A percentile compares a stretch with the other conserved stretches of the same genome.
Conservation (phyloP, 148 eudicot genomes). For the Rheum nobile region DNA sequence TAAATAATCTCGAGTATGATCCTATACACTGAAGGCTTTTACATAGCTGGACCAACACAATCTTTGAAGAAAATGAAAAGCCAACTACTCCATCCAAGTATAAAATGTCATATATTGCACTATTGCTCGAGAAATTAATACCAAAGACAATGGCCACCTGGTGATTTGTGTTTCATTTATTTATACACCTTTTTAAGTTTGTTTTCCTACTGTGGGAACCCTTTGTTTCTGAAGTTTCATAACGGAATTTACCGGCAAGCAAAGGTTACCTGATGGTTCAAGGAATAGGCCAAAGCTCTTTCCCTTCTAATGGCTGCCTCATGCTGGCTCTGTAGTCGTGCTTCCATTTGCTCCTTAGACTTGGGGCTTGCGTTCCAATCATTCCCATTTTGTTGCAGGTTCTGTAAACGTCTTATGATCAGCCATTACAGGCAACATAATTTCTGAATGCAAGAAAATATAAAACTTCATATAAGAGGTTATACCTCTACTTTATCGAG, state of each 20-base stretch:
- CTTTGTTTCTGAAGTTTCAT: too few relatives aligned
- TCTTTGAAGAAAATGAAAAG: too few relatives aligned
- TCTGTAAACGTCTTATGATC: neutral
- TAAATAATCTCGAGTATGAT: too few relatives aligned
- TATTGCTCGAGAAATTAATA: too few relatives aligned
- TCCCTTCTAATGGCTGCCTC: slow-evolving; percentile 8
- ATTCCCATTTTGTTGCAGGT: neutral
- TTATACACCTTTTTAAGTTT: too few relatives aligned
- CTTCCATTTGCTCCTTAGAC: slow-evolving; percentile 5
- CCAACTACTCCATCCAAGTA: too few relatives aligned
- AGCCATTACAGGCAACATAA: neutral
- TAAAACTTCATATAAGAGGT: neutral
- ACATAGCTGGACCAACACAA: too few relatives aligned
- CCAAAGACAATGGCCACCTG: too few relatives aligned
- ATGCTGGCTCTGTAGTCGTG: neutral
- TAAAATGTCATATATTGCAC: too few relatives aligned
- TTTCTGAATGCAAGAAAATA: neutral
- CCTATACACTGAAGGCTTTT: too few relatives aligned
- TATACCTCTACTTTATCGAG: slow-evolving; percentile 44
- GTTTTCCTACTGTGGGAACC: too few relatives aligned
- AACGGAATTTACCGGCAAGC: neutral
- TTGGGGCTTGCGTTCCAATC: slow-evolving; percentile 5
- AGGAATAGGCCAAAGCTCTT: slow-evolving; percentile 8
- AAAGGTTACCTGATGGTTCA: slow-evolving; percentile 61
- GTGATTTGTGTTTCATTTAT: too few relatives aligned